Conservation (phyloP, 176 grass and related monocot species). For the Aegilops bicornis region DNA sequence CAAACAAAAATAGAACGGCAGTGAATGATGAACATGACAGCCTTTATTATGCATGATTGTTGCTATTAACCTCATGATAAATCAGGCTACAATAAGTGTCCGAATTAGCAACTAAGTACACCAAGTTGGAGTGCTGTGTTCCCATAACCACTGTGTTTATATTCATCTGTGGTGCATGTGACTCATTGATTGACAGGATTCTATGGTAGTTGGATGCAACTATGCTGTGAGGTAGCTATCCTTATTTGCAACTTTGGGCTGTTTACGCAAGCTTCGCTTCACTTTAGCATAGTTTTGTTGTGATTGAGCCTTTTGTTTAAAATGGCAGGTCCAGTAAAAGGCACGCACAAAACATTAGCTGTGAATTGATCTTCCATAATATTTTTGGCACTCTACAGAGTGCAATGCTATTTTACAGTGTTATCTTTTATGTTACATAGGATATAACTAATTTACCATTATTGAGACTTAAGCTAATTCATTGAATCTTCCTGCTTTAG, state of each 20-base stretch:
- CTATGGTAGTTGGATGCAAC: constrained; percentile 1
- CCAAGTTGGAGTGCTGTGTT: not conserved
- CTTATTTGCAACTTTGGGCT: not conserved
- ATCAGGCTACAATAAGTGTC: not conserved
- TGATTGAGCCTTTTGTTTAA: not conserved
- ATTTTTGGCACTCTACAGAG: not conserved
- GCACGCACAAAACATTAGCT: not conserved
- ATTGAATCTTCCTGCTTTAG: constrained; percentile 29
- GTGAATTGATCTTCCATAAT: not conserved
- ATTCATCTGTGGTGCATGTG: not conserved
- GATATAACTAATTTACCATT: not conserved
- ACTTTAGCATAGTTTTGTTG: not conserved
- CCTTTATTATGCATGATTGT: not conserved
- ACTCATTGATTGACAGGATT: not conserved
- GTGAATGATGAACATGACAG: not conserved
- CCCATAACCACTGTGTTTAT: not conserved
- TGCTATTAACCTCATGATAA: not conserved
- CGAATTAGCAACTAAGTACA: not conserved
- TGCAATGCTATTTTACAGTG: not conserved
- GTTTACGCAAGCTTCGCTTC: not conserved
- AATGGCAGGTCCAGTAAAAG: not conserved
- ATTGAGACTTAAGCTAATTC: constrained; percentile 9
- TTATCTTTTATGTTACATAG: not conserved
- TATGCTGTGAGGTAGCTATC: not conserved
- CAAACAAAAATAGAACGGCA: not conserved